phyloP scores from a whole-genome alignment of 768 basidiomycete species.

The Auriculariales sp. region DNA sequence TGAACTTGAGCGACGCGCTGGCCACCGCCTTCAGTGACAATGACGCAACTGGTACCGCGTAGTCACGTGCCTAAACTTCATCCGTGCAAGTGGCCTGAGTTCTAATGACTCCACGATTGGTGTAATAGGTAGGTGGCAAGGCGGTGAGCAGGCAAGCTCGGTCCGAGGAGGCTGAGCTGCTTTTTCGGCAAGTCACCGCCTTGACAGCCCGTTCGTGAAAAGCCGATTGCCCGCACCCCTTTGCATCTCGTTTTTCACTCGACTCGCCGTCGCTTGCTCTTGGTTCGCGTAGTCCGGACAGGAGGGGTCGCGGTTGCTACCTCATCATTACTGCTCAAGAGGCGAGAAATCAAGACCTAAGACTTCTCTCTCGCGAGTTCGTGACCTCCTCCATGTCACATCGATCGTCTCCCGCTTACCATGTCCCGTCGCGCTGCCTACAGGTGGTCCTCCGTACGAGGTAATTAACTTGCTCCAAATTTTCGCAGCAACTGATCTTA shows the following conservation, averaged over 20 bases:
- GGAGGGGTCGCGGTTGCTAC: background rate
- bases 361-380: background rate
- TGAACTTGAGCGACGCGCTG: conserved; percentile 63
- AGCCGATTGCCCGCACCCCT: too few relatives aligned
- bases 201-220: background rate
- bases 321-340: background rate
- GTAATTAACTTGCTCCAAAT: too few relatives aligned
- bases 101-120: background rate
- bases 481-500: background rate
- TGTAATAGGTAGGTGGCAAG: background rate
- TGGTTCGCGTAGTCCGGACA: background rate
- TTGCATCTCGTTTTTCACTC: too few relatives aligned
- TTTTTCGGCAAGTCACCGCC: too few relatives aligned
- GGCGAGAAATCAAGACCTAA: background rate
- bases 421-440: too few relatives aligned
- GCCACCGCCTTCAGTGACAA: background rate
- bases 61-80: background rate
- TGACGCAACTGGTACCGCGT: background rate
- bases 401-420: background rate
- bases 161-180: too few relatives aligned
- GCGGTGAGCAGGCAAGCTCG: background rate
- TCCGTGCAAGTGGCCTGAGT: background rate
- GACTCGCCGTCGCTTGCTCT: background rate
- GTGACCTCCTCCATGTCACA: background rate
- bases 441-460: conserved; percentile 1